Percentiles rank a stretch among this genome's conserved stretches.
Conservation (phyloP, 2,329 filamentous ascomycete genomes). For the Aspergillus arachidicola region DNA sequence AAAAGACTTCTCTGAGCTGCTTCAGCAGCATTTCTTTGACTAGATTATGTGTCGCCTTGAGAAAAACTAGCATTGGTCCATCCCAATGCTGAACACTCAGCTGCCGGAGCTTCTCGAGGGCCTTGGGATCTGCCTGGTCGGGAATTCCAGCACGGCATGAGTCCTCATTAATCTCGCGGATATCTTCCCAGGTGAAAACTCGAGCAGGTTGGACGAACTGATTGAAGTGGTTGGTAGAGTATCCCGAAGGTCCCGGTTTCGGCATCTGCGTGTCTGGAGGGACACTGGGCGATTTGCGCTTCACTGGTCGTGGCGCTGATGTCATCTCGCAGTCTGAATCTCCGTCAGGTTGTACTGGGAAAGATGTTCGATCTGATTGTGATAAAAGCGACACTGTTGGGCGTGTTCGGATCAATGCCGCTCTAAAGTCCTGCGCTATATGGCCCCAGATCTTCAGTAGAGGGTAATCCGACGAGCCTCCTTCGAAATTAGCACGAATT, state of each 20-base stretch:
- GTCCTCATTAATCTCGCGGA: constrained; percentile 58
- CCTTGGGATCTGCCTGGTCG: constrained; percentile 60
- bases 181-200: constrained; percentile 39
- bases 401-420: constrained; percentile 48
- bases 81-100: constrained; percentile 63
- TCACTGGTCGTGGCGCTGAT: constrained; percentile 10
- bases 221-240: constrained; percentile 26
- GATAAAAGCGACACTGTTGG: constrained; percentile 37
- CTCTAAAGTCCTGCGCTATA: constrained; percentile 56
- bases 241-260: constrained; percentile 5
- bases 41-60: constrained; percentile 31
- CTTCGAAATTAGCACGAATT: constrained; percentile 58
- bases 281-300: constrained; percentile 25
- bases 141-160: constrained; percentile 62
- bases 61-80: constrained; percentile 50
- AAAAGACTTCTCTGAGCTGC: constrained; percentile 48
- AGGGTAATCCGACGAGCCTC: constrained; percentile 45
- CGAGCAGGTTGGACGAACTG: constrained; percentile 21
- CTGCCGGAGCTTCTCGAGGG: constrained; percentile 61
- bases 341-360: constrained; percentile 28
- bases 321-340: constrained; percentile 33
- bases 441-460: constrained; percentile 48
- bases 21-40: constrained; percentile 42
- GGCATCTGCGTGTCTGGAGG: constrained; percentile 1
- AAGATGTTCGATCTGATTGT: constrained; percentile 36